Percentiles rank a stretch among this genome's conserved stretches.
Evolutionary conservation across 2,329 filamentous ascomycete genomes (phyloP).

Genomic region (Xylariaceae sp.): DNA sequence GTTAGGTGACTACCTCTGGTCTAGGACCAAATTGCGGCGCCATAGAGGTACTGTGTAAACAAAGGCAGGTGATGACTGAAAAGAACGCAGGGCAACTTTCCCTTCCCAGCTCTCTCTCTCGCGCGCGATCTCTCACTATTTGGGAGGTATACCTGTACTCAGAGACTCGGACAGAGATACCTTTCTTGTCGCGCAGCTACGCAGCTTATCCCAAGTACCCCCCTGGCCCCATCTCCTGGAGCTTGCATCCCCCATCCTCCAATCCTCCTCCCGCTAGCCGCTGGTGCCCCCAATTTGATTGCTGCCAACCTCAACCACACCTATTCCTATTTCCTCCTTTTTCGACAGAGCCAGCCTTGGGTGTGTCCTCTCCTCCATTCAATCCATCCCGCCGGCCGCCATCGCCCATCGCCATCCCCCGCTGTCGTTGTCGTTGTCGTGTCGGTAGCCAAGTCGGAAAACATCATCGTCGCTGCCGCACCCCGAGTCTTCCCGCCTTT

Average conservation of each 20-base stretch:
- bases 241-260: conserved; percentile 26
- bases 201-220: too few relatives aligned
- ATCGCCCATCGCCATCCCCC: conserved; percentile 10
- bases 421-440: background rate
- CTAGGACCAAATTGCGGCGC: too few relatives aligned
- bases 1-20: too few relatives aligned
- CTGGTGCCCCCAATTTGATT: conserved; percentile 29
- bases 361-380: conserved; percentile 22
- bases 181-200: conserved; percentile 9
- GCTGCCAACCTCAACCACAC: conserved; percentile 30
- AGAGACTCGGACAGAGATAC: background rate
- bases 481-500: conserved; percentile 4
- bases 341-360: conserved; percentile 21
- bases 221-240: too few relatives aligned
- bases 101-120: too few relatives aligned
- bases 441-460: background rate
- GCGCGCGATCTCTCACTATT: too few relatives aligned
- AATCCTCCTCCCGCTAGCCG: conserved; percentile 22
- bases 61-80: too few relatives aligned
- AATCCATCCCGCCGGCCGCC: conserved; percentile 14
- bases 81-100: too few relatives aligned
- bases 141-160: too few relatives aligned
- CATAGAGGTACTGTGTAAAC: too few relatives aligned
- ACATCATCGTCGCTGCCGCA: conserved; percentile 14
- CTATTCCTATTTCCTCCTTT: conserved; percentile 23